Conservation (phyloP, 495 filamentous ascomycete species). For the Bathelium albidoporum region DNA sequence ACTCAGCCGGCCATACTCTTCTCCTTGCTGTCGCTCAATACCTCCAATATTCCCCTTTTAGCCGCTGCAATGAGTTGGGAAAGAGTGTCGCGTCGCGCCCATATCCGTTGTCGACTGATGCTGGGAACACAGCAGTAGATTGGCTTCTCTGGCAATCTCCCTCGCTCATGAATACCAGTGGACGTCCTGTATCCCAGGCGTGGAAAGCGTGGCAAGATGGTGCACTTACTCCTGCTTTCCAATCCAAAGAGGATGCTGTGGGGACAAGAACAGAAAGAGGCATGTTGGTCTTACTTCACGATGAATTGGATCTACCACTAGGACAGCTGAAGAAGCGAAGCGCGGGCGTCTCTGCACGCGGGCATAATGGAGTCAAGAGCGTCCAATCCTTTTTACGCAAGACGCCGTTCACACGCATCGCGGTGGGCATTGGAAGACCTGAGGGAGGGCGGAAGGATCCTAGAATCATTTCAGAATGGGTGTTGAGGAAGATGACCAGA, state of each 20-base stretch:
- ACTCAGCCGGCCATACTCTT: slow-evolving; percentile 68
- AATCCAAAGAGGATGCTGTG: neutral
- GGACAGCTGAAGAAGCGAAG: slow-evolving; percentile 54
- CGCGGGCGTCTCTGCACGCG: slow-evolving; percentile 48
- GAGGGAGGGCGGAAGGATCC: slow-evolving; percentile 37
- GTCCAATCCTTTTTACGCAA: slow-evolving; percentile 40
- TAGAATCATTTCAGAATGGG: slow-evolving; percentile 52
- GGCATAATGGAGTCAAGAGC: slow-evolving; percentile 75
- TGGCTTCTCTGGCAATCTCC: slow-evolving; percentile 61
- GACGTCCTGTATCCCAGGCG: slow-evolving; percentile 23
- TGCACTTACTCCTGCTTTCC: neutral
- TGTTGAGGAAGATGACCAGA: slow-evolving; percentile 51
- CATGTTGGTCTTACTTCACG: slow-evolving; percentile 66
- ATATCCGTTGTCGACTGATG: slow-evolving; percentile 9
- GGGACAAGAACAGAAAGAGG: slow-evolving; percentile 14
- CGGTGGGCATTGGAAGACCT: slow-evolving; percentile 66
- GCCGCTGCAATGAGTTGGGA: slow-evolving; percentile 30
- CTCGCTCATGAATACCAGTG: slow-evolving; percentile 60
- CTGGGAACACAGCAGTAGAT: slow-evolving; percentile 27
- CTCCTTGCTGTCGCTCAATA: slow-evolving; percentile 31
- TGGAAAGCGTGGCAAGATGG: slow-evolving; percentile 19
- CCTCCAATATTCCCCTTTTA: slow-evolving; percentile 41
- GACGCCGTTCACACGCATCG: slow-evolving; percentile 44
- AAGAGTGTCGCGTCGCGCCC: slow-evolving; percentile 30
- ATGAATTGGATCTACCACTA: slow-evolving; percentile 64